A percentile compares a stretch with the other conserved stretches of the same genome.
phyloP scores from a whole-genome alignment of 768 basidiomycete species.

The Piloderma croceum region DNA sequence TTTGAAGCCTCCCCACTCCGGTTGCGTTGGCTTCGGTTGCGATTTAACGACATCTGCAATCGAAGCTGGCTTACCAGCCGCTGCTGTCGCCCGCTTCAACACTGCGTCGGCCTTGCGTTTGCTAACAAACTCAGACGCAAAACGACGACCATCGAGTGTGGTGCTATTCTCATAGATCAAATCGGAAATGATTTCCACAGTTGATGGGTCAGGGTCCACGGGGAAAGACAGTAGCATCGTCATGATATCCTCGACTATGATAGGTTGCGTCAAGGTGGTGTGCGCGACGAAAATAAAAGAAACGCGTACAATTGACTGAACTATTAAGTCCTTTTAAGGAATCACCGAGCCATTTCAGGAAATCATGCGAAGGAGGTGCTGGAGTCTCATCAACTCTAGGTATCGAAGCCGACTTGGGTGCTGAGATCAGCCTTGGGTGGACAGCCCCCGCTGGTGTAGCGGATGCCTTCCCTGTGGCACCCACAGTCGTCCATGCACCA shows the following conservation, averaged over 20 bases:
- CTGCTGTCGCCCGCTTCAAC: conserved; percentile 33
- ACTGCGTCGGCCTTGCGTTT: conserved; percentile 81
- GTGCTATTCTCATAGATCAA: conserved; percentile 92
- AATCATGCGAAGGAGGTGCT: conserved; percentile 75
- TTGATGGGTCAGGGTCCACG: conserved; percentile 76
- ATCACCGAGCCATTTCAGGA: conserved; percentile 73
- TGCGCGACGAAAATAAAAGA: conserved; percentile 1
- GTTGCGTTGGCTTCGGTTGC: conserved; percentile 68
- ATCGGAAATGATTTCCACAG: conserved; percentile 90
- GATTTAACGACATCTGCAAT: conserved; percentile 90
- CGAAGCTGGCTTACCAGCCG: conserved; percentile 39
- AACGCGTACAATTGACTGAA: conserved; percentile 47
- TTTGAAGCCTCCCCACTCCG: conserved; percentile 86
- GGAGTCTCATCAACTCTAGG: conserved; percentile 58
- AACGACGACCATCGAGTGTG: conserved; percentile 90
- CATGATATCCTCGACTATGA: conserved; percentile 88
- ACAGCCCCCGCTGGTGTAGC: conserved; percentile 27
- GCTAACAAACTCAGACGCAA: conserved; percentile 86
- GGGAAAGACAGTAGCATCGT: conserved; percentile 95
- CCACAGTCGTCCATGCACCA: conserved; percentile 84
- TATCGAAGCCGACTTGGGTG: conserved; percentile 21
- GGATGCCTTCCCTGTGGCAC: conserved; percentile 61
- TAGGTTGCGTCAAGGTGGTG: conserved; percentile 2
- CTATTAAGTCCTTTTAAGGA: conserved; percentile 33
- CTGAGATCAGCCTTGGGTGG: conserved; percentile 10